Conservation (phyloP, 768 basidiomycete species). For the Lentinula sp. region DNA sequence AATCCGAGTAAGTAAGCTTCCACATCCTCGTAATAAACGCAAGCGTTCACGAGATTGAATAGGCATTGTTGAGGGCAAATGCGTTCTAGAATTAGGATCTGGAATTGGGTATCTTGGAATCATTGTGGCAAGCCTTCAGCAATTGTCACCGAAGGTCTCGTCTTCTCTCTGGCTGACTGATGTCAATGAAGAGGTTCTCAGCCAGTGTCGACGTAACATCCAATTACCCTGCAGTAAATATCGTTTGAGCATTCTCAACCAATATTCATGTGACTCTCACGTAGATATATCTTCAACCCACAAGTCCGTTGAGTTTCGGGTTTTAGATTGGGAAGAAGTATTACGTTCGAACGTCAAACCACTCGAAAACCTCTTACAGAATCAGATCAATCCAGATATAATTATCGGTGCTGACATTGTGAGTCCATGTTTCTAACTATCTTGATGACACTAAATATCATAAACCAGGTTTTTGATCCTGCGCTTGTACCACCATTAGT, state of each 20-base stretch:
- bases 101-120: slow-evolving; percentile 75
- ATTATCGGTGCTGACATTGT: slow-evolving; percentile 72
- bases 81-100: slow-evolving; percentile 69
- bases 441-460: neutral
- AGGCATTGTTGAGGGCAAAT: slow-evolving; percentile 18
- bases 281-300: slow-evolving; percentile 53
- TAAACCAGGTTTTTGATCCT: slow-evolving; percentile 61
- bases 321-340: slow-evolving; percentile 67
- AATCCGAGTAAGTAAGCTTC: slow-evolving; percentile 43
- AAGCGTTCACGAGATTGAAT: slow-evolving; percentile 6
- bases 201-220: slow-evolving; percentile 54
- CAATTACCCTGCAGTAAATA: slow-evolving; percentile 57
- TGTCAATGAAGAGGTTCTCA: slow-evolving; percentile 55
- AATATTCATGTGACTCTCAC: neutral
- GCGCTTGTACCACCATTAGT: slow-evolving; percentile 52
- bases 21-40: neutral
- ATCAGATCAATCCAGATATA: slow-evolving; percentile 44
- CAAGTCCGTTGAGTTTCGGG: slow-evolving; percentile 32
- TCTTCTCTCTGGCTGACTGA: slow-evolving; percentile 52
- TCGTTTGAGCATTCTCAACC: neutral
- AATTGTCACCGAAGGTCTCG: slow-evolving; percentile 9
- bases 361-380: slow-evolving; percentile 27
- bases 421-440: slow-evolving; percentile 11
- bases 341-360: slow-evolving; percentile 23
- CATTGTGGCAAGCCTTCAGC: slow-evolving; percentile 53